Evolutionary conservation across 2,329 filamentous ascomycete species (phyloP).

Genomic region (Colletotrichum zoysiae): DNA sequence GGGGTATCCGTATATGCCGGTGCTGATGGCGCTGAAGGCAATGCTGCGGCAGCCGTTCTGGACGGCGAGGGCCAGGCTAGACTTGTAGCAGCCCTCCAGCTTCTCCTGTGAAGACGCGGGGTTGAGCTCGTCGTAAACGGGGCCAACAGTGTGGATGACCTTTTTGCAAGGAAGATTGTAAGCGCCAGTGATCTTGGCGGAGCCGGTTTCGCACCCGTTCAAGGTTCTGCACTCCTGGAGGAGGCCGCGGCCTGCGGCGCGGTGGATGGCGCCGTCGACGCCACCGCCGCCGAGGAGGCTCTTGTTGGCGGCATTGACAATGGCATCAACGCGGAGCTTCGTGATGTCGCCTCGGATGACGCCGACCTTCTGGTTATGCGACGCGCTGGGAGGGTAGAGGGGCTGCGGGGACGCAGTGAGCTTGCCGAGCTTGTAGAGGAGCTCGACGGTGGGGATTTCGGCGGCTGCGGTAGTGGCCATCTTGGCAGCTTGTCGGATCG

Average conservation of each 20-base stretch:
- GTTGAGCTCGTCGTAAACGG: slow-evolving; percentile 71
- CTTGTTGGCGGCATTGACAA: slow-evolving; percentile 93
- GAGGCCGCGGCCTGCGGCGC: slow-evolving; percentile 79
- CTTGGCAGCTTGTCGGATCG: slow-evolving; percentile 42
- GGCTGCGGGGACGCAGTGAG: slow-evolving; percentile 52
- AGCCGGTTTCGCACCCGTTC: slow-evolving; percentile 79
- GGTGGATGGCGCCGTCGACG: slow-evolving; percentile 89
- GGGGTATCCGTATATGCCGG: slow-evolving; percentile 91
- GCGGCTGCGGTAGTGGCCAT: slow-evolving; percentile 58
- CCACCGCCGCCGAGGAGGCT: slow-evolving; percentile 88
- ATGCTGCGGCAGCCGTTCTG: slow-evolving; percentile 75
- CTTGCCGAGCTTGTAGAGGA: slow-evolving; percentile 73
- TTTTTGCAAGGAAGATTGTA: slow-evolving; percentile 81
- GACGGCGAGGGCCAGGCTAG: slow-evolving; percentile 79
- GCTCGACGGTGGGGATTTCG: slow-evolving; percentile 72
- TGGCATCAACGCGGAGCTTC: slow-evolving; percentile 79
- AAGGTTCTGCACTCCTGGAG: slow-evolving; percentile 78
- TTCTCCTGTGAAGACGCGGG: slow-evolving; percentile 60
- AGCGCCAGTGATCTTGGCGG: slow-evolving; percentile 84
- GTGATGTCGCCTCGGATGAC: slow-evolving; percentile 86
- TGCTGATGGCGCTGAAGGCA: slow-evolving; percentile 88
- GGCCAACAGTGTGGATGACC: slow-evolving; percentile 93
- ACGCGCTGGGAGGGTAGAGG: slow-evolving; percentile 56
- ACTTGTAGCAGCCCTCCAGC: slow-evolving; percentile 75
- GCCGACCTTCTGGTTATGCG: slow-evolving; percentile 75